These are phyloP conservation scores for Candida neerlandica DNA, from an alignment of 1,139 yeast genomes.

Conservation along the genomic window DNA sequence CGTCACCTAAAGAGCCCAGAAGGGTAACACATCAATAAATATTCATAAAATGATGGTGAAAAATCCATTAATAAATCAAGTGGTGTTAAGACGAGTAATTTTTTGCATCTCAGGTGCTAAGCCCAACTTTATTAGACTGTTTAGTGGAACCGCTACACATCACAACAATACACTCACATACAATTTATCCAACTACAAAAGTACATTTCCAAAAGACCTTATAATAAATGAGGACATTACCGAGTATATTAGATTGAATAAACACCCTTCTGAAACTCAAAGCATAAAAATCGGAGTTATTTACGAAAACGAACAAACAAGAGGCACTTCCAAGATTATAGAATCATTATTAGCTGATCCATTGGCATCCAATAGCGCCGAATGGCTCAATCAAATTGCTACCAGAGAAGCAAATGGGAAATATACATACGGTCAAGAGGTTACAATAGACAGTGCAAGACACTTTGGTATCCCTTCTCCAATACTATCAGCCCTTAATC, in stretches of 20 bases:
- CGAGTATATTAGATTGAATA: slow-evolving; percentile 16
- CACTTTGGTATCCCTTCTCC: slow-evolving; percentile 36
- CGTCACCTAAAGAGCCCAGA: background rate
- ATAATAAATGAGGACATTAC: slow-evolving; percentile 21
- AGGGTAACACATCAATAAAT: background rate
- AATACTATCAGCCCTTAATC: slow-evolving; percentile 29
- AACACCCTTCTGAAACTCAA: slow-evolving; percentile 10
- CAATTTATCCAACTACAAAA: slow-evolving; percentile 15
- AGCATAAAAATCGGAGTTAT: slow-evolving; percentile 35
- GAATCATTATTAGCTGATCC: slow-evolving; percentile 48
- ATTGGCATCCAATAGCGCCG: slow-evolving; percentile 32
- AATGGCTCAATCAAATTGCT: slow-evolving; percentile 34
- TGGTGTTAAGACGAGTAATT: background rate
- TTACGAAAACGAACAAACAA: slow-evolving; percentile 25
- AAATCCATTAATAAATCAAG: background rate
- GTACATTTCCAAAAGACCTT: slow-evolving; percentile 32
- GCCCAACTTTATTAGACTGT: background rate
- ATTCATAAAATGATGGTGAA: background rate
- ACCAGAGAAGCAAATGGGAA: slow-evolving; percentile 20
- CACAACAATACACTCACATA: slow-evolving; percentile 13
- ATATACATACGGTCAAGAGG: slow-evolving; percentile 20
- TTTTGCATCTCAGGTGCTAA: background rate
- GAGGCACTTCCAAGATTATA: slow-evolving; percentile 29
- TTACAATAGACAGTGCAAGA: slow-evolving; percentile 3
- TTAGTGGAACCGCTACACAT: background rate